Conservation (phyloP, 1,284 basidiomycete genomes). For the Mycena sp. region DNA sequence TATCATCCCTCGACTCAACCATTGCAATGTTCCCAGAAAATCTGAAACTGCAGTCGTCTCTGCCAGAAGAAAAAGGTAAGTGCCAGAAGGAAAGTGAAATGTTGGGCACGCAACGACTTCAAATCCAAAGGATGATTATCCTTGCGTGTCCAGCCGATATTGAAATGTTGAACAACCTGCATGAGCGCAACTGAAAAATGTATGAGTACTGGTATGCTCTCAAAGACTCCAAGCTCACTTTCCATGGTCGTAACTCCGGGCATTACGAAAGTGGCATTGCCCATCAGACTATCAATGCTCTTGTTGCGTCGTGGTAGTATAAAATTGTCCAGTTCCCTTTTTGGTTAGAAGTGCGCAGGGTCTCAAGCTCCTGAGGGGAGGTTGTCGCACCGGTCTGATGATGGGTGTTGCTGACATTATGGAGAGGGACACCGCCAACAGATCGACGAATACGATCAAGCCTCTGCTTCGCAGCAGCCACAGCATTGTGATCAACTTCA, state of each 20-base stretch:
- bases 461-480: too few relatives aligned
- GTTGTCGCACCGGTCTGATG: background rate
- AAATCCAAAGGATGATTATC: background rate
- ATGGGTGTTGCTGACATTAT: background rate
- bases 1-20: background rate
- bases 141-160: background rate
- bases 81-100: background rate
- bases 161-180: background rate
- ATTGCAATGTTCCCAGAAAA: background rate
- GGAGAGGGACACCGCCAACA: background rate
- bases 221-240: background rate
- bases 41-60: background rate
- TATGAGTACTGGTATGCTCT: too few relatives aligned
- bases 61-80: background rate
- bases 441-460: background rate
- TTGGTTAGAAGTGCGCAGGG: background rate
- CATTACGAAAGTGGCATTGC: background rate
- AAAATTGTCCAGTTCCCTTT: constrained; percentile 5
- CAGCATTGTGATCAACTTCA: too few relatives aligned
- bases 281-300: background rate
- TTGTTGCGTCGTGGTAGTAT: background rate
- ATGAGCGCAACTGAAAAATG: background rate
- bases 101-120: background rate
- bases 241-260: background rate
- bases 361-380: background rate